phyloP scores from a whole-genome alignment of 306 rosid genomes.

The Gastrolobium villosum region DNA sequence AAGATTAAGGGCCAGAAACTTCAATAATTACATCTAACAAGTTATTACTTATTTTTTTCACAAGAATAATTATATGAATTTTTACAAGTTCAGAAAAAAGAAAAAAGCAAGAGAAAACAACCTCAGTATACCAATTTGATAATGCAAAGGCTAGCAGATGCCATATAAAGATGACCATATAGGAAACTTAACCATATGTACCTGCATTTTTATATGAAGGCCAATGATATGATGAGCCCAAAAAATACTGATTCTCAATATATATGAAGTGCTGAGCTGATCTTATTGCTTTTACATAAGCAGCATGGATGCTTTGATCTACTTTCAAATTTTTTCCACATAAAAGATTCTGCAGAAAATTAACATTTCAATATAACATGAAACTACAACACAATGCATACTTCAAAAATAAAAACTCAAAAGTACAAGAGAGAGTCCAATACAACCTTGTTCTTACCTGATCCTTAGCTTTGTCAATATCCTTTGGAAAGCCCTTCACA shows the following conservation, averaged over 20 bases:
- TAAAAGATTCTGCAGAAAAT: constrained; percentile 67
- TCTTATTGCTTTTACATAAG: constrained; percentile 76
- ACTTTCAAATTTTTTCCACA: constrained; percentile 78
- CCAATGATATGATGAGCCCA: constrained; percentile 84
- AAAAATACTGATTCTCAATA: constrained; percentile 72
- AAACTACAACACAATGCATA: constrained; percentile 8
- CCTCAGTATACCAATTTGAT: background rate
- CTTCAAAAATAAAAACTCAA: constrained; percentile 16
- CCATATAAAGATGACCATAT: background rate
- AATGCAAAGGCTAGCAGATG: background rate
- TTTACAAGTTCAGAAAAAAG: background rate
- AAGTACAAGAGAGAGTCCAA: constrained; percentile 13
- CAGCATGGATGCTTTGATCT: constrained; percentile 78
- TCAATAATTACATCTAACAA: background rate
- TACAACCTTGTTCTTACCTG: constrained; percentile 63
- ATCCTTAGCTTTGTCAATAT: constrained; percentile 63
- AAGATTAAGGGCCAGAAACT: constrained; percentile 6
- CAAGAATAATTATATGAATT: background rate
- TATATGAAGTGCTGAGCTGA: constrained; percentile 76
- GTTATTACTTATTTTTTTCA: background rate
- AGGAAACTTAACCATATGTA: constrained; percentile 18
- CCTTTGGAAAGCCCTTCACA: constrained; percentile 82
- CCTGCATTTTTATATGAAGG: constrained; percentile 82
- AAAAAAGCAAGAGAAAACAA: background rate
- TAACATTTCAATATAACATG: constrained; percentile 25